phyloP scores from a whole-genome alignment of 305 asterid species.

The Fraxinus dipetala region DNA sequence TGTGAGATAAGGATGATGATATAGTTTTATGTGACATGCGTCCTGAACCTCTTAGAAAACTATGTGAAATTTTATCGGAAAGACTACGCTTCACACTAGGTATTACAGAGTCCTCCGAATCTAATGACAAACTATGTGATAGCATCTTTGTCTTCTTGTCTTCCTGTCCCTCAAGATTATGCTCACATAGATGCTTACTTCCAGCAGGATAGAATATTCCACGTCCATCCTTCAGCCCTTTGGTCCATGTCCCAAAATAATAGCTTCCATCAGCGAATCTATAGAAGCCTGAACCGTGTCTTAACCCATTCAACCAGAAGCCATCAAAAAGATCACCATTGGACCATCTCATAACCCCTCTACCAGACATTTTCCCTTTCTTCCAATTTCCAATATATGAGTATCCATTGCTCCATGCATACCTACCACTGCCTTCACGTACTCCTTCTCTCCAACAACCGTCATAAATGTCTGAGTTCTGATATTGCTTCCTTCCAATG shows the following conservation, averaged over 20 bases:
- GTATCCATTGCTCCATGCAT: conserved; percentile 74
- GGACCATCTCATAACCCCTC: conserved; percentile 94
- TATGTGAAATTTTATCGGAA: conserved; percentile 55
- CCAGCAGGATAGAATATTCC: conserved; percentile 88
- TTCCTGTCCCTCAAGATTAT: conserved; percentile 37
- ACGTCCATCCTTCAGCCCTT: conserved; percentile 85
- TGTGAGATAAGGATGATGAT: conserved; percentile 36
- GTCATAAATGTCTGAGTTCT: conserved; percentile 75
- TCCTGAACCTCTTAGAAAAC: conserved; percentile 49
- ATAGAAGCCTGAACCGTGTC: conserved; percentile 81
- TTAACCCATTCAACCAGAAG: conserved; percentile 73
- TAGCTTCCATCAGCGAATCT: conserved; percentile 81
- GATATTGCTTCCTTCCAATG: conserved; percentile 77
- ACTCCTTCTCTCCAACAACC: conserved; percentile 96
- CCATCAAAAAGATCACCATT: conserved; percentile 89
- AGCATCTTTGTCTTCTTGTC: conserved; percentile 45
- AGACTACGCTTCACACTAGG: conserved; percentile 53
- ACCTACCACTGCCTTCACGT: conserved; percentile 92
- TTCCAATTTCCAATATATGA: conserved; percentile 86
- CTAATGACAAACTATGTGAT: conserved; percentile 38
- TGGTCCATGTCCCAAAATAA: conserved; percentile 90
- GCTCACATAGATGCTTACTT: conserved; percentile 45
- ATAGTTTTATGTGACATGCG: conserved; percentile 39
- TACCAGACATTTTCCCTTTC: conserved; percentile 68
- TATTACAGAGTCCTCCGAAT: conserved; percentile 37